These are phyloP conservation scores for Orbilia oligospora DNA, from an alignment of 2,329 filamentous ascomycete species.

Conservation along the genomic window DNA sequence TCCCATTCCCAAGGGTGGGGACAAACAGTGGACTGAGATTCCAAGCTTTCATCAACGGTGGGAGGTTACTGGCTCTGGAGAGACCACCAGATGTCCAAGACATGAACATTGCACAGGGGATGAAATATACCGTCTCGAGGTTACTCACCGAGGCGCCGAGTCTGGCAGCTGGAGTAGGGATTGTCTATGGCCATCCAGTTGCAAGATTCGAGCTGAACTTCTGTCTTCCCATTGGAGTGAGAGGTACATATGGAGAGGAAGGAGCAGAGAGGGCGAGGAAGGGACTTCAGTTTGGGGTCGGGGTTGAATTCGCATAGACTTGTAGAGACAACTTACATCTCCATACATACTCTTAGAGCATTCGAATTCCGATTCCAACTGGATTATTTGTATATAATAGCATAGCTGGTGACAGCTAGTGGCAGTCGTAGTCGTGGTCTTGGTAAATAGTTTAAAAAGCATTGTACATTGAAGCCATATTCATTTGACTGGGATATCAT, in stretches of 20 bases:
- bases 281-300: conserved; percentile 93
- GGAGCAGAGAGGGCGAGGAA: conserved; percentile 90
- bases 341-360: not conserved
- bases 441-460: conserved; percentile 25
- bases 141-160: conserved; percentile 84
- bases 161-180: conserved; percentile 85
- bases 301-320: conserved; percentile 89
- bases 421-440: no score
- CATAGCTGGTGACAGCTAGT: not conserved
- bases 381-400: conserved; percentile 51
- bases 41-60: conserved; percentile 92
- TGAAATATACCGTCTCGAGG: conserved; percentile 77
- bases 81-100: conserved; percentile 69
- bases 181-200: conserved; percentile 95
- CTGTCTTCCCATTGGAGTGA: conserved; percentile 77
- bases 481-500: not conserved
- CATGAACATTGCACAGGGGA: conserved; percentile 71
- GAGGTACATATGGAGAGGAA: conserved; percentile 73
- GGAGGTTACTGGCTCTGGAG: conserved; percentile 83
- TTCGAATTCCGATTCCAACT: not conserved
- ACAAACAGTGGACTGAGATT: conserved; percentile 86
- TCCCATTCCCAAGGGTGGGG: conserved; percentile 86
- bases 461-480: conserved; percentile 29
- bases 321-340: not conserved
- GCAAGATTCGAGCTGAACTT: conserved; percentile 97